phyloP scores from a whole-genome alignment of 768 basidiomycete genomes.

The Boletus huronensis region DNA sequence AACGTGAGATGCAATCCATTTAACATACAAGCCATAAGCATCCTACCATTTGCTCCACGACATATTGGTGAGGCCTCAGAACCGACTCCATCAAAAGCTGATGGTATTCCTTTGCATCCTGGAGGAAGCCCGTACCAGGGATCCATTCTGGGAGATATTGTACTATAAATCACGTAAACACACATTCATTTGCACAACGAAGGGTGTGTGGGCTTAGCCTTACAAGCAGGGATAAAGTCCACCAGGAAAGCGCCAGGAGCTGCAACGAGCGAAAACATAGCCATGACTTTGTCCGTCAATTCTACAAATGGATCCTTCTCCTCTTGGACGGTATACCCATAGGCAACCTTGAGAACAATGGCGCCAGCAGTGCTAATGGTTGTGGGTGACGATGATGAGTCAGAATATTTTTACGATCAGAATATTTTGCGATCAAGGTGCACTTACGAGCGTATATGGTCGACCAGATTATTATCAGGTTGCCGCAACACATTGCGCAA shows the following conservation, averaged over 20 bases:
- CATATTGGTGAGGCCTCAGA: conserved; percentile 42
- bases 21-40: background rate
- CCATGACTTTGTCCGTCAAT: conserved; percentile 25
- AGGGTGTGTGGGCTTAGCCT: background rate
- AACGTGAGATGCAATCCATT: background rate
- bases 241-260: conserved; percentile 19
- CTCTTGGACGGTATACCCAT: conserved; percentile 38
- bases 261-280: conserved; percentile 5
- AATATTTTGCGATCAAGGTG: background rate
- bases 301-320: conserved; percentile 36
- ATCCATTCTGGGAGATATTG: conserved; percentile 34
- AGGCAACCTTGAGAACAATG: conserved; percentile 37
- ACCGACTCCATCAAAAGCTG: conserved; percentile 36
- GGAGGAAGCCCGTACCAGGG: conserved; percentile 35
- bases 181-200: background rate
- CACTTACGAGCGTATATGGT: conserved; percentile 24
- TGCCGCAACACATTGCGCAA: conserved; percentile 14
- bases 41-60: conserved; percentile 45
- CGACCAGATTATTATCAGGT: conserved; percentile 13
- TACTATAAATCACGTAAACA: conserved; percentile 17
- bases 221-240: conserved; percentile 21
- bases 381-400: background rate
- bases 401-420: too few relatives aligned
- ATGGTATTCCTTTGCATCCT: conserved; percentile 25
- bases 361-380: conserved; percentile 13